phyloP scores from a whole-genome alignment of 768 basidiomycete genomes.

The Boletus rubropictus region DNA sequence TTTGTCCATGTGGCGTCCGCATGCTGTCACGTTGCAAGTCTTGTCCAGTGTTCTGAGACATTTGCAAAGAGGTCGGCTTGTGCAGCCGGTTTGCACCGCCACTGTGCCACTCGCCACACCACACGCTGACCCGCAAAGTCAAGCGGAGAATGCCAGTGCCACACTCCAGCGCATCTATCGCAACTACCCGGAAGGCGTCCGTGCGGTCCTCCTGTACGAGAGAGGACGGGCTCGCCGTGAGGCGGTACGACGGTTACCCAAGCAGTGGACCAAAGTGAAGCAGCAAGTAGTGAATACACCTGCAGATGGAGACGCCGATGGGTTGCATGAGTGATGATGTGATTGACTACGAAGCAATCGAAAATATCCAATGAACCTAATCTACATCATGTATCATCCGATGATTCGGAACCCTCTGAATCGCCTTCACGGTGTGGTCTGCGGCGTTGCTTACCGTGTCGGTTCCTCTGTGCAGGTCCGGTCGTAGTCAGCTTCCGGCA shows the following conservation, averaged over 20 bases:
- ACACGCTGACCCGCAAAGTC: slow-evolving; percentile 18
- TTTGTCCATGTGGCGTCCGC: slow-evolving; percentile 66
- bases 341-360: slow-evolving; percentile 10
- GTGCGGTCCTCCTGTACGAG: slow-evolving; percentile 31
- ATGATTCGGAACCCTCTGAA: slow-evolving; percentile 65
- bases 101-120: slow-evolving; percentile 19
- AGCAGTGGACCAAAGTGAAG: slow-evolving; percentile 18
- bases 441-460: slow-evolving; percentile 59
- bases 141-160: slow-evolving; percentile 31
- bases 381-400: slow-evolving; percentile 44
- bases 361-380: slow-evolving; percentile 10
- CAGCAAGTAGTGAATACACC: slow-evolving; percentile 21
- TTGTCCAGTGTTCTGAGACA: slow-evolving; percentile 43
- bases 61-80: slow-evolving; percentile 45
- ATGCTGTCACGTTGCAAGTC: slow-evolving; percentile 42
- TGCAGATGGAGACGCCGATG: slow-evolving; percentile 19
- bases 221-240: slow-evolving; percentile 25
- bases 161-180: slow-evolving; percentile 43
- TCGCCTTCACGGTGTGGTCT: slow-evolving; percentile 52
- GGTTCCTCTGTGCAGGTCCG: slow-evolving; percentile 56
- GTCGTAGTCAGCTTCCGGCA: slow-evolving; percentile 20
- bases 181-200: slow-evolving; percentile 46
- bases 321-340: slow-evolving; percentile 20
- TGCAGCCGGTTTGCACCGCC: slow-evolving; percentile 36
- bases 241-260: slow-evolving; percentile 12